A percentile compares a stretch with the other conserved stretches of the same genome.
Evolutionary conservation across 495 filamentous ascomycete genomes (phyloP).

Genomic region (Penicillium simplicissimum): DNA sequence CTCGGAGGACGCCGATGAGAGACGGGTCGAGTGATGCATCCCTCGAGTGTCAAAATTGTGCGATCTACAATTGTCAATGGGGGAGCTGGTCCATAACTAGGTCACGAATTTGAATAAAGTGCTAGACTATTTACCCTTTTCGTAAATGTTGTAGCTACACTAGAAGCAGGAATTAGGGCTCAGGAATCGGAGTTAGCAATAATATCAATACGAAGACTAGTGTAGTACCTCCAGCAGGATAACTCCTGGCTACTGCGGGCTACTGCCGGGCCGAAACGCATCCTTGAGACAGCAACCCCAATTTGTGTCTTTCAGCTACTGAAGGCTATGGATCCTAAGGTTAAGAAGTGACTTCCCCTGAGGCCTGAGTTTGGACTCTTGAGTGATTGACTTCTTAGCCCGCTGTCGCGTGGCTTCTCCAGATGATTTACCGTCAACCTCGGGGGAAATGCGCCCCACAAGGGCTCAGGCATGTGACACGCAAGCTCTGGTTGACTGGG

Average conservation of each 20-base stretch:
- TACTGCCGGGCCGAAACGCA: background rate
- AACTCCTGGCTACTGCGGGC: background rate
- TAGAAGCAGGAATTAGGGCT: background rate
- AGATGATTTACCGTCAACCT: conserved; percentile 25
- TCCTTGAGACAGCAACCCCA: background rate
- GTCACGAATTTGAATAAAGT: background rate
- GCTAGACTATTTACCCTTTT: background rate
- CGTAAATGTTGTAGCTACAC: too few species aligned
- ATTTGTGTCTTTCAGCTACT: background rate
- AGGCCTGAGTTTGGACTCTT: background rate
- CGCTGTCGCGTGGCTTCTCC: conserved; percentile 17
- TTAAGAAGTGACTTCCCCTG: background rate
- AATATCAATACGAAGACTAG: background rate
- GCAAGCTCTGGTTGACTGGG: background rate
- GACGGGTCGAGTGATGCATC: background rate
- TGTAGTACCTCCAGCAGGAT: too few species aligned
- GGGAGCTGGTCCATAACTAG: background rate
- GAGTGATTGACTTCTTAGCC: background rate
- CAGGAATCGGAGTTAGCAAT: background rate
- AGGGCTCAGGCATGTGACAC: conserved; percentile 24
- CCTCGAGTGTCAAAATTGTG: background rate
- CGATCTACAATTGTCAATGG: background rate
- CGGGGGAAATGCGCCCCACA: background rate
- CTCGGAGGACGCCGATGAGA: background rate
- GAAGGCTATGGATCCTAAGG: background rate